These are phyloP conservation scores for Talaromyces borbonicus DNA, from an alignment of 495 filamentous ascomycete genomes.

Conservation along the genomic window DNA sequence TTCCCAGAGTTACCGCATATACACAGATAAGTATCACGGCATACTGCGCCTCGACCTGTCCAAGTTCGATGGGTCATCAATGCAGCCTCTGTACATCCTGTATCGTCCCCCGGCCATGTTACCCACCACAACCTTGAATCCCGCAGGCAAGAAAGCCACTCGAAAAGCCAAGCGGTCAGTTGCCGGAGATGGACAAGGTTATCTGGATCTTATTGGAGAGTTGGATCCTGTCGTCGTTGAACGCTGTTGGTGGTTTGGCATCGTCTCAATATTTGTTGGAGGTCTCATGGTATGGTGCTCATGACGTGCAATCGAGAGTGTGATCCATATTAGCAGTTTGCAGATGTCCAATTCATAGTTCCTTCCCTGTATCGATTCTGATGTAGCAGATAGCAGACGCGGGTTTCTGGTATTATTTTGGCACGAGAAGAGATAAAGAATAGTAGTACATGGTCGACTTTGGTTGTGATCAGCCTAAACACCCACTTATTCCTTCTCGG, in stretches of 20 bases:
- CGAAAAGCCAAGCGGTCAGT: conserved; percentile 26
- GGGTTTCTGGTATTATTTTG: background rate
- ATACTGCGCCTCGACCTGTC: conserved; percentile 57
- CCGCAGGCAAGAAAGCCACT: conserved; percentile 27
- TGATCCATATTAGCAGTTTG: too few species aligned
- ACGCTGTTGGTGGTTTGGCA: conserved; percentile 60
- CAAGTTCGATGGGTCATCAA: conserved; percentile 52
- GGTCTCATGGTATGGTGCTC: conserved; percentile 28
- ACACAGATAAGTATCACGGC: conserved; percentile 51
- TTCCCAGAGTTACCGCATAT: conserved; percentile 51
- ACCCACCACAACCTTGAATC: conserved; percentile 59
- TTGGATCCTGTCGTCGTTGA: conserved; percentile 45
- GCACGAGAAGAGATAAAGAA: conserved; percentile 1
- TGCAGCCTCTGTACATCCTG: conserved; percentile 66
- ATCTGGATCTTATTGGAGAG: conserved; percentile 30
- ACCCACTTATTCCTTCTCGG: background rate
- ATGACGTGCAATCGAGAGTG: too few species aligned
- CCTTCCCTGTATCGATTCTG: background rate
- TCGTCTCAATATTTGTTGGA: conserved; percentile 56
- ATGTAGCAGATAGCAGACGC: too few species aligned
- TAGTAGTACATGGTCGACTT: background rate
- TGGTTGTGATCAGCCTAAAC: background rate
- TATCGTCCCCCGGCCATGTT: conserved; percentile 66
- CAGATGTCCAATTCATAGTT: too few species aligned
- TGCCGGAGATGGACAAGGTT: conserved; percentile 20